A percentile compares a stretch with the other conserved stretches of the same genome.
Conservation (phyloP, 192 early-diverging fungal genomes). For the Funneliformis mosseae region DNA sequence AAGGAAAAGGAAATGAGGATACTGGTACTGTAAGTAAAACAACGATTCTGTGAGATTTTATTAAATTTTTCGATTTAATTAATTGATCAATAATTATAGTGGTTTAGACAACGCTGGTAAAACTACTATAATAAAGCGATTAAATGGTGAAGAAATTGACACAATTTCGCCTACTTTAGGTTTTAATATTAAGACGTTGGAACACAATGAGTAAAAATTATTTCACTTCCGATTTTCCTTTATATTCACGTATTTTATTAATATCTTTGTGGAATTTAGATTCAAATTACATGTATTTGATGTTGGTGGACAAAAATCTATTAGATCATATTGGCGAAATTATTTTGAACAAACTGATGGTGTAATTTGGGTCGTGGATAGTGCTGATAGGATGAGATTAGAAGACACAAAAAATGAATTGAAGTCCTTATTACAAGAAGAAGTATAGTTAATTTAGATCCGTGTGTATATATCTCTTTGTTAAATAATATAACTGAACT, state of each 20-base stretch:
- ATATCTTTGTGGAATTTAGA: constrained; percentile 39
- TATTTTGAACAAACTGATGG: constrained; percentile 99
- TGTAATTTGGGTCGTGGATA: constrained; percentile 97
- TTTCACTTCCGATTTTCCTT: neutral
- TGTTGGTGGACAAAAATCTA: constrained; percentile 96
- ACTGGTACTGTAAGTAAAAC: constrained; percentile 73
- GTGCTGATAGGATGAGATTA: constrained; percentile 82
- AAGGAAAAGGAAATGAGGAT: constrained; percentile 95
- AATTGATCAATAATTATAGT: constrained; percentile 38
- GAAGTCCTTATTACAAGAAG: constrained; percentile 78
- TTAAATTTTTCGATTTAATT: neutral
- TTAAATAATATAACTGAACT: neutral
- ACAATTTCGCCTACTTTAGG: constrained; percentile 95
- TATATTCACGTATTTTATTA: constrained; percentile 2
- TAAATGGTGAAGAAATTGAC: constrained; percentile 91
- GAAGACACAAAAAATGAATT: constrained; percentile 83
- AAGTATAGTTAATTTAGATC: constrained; percentile 53
- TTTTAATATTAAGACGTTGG: constrained; percentile 96
- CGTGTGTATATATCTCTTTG: neutral
- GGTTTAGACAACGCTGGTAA: constrained; percentile 99
- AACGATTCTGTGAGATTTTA: neutral
- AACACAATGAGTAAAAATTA: constrained; percentile 66
- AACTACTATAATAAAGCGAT: constrained; percentile 94
- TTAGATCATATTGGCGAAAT: constrained; percentile 98
- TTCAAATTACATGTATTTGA: constrained; percentile 95